Percentiles rank a stretch among this genome's conserved stretches.
These are phyloP conservation scores for Camillea tinctor DNA, from an alignment of 2,329 filamentous ascomycete genomes.

Conservation along the genomic window DNA sequence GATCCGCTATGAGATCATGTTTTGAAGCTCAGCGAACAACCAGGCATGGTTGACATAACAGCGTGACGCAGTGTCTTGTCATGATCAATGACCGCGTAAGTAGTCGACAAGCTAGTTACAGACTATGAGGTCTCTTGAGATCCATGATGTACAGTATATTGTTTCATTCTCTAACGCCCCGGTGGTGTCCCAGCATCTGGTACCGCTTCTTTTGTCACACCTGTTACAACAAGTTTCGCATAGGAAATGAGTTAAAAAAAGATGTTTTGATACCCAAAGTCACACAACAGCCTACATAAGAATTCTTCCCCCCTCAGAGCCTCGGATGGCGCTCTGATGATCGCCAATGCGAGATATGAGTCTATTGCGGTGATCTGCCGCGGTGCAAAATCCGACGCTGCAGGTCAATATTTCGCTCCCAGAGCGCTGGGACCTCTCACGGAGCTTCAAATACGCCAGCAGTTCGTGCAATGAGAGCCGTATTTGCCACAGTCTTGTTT, in stretches of 20 bases:
- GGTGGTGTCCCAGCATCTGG: slow-evolving; percentile 15
- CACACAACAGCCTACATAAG: slow-evolving; percentile 20
- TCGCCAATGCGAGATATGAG: slow-evolving; percentile 15
- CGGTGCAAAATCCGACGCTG: slow-evolving; percentile 22
- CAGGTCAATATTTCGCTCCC: slow-evolving; percentile 21
- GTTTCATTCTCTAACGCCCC: slow-evolving; percentile 11
- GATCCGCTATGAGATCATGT: slow-evolving; percentile 13
- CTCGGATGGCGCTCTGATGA: slow-evolving; percentile 20
- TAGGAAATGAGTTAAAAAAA: slow-evolving; percentile 10
- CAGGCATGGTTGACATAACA: slow-evolving; percentile 1
- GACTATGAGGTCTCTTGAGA: slow-evolving; percentile 1
- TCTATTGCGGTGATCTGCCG: slow-evolving; percentile 16
- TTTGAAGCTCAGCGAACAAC: slow-evolving; percentile 3
- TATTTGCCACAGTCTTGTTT: slow-evolving; percentile 12
- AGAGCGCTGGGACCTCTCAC: slow-evolving; percentile 22
- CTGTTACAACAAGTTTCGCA: slow-evolving; percentile 16
- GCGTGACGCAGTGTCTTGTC: slow-evolving; percentile 1
- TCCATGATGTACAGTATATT: slow-evolving; percentile 3
- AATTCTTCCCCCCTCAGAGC: slow-evolving; percentile 8
- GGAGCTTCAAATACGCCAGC: slow-evolving; percentile 14
- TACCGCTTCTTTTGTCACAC: slow-evolving; percentile 16
- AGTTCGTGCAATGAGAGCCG: slow-evolving; percentile 13
- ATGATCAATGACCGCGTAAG: neutral
- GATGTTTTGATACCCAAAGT: slow-evolving; percentile 33
- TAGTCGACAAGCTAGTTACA: slow-evolving; percentile 1